Conservation (phyloP, 225 moss, liverwort and hornwort genomes). For the Physcomitrium patens region DNA sequence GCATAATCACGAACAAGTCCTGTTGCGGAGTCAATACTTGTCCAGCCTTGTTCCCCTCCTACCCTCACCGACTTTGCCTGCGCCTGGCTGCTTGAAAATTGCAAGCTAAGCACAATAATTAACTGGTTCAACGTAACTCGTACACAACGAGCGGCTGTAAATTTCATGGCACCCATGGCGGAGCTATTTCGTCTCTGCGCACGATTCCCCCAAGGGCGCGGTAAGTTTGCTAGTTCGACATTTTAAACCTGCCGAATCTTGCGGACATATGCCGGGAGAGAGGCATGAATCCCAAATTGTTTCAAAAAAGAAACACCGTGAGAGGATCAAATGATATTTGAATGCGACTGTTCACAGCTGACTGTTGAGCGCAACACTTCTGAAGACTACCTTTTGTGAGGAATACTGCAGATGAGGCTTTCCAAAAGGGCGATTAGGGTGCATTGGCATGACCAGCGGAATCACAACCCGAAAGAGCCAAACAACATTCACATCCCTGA, state of each 20-base stretch:
- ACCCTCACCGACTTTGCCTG: constrained; percentile 47
- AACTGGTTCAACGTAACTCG: constrained; percentile 34
- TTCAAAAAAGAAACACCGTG: background rate
- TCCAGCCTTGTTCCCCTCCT: constrained; percentile 51
- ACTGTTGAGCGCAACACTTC: background rate
- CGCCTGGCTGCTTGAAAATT: constrained; percentile 19
- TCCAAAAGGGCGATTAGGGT: background rate
- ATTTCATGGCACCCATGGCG: constrained; percentile 40
- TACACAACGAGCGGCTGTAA: constrained; percentile 14
- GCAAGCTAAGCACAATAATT: constrained; percentile 27
- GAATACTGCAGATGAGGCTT: background rate
- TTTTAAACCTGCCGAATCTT: background rate
- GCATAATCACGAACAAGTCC: constrained; percentile 50
- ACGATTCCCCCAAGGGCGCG: background rate
- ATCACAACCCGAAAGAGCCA: background rate
- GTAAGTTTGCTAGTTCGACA: constrained; percentile 5
- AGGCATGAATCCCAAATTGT: background rate
- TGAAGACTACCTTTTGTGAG: background rate
- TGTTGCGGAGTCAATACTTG: constrained; percentile 39
- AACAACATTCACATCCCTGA: background rate
- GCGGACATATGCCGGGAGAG: background rate
- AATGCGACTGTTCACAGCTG: too few species aligned
- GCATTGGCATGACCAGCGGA: background rate
- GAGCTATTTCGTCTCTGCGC: constrained; percentile 36
- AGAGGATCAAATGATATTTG: background rate